These are phyloP conservation scores for Mycosarcoma maydis DNA, from an alignment of 1,284 basidiomycete genomes.

Conservation along the genomic window DNA sequence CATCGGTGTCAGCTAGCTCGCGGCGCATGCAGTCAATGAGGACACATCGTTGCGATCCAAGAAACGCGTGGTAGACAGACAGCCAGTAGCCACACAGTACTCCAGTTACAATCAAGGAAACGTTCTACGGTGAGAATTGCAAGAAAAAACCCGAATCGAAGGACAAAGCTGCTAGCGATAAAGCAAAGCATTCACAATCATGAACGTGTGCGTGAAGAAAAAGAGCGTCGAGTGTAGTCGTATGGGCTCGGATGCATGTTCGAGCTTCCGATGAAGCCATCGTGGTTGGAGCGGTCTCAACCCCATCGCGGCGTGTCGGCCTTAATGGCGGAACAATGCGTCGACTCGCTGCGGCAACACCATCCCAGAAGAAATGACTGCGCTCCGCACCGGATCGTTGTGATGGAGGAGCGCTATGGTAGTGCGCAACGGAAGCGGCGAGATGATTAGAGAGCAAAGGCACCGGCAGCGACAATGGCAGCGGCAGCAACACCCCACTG, in stretches of 20 bases:
- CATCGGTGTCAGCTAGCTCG: too few species aligned
- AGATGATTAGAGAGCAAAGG: conserved; percentile 54
- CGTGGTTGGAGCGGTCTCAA: not conserved
- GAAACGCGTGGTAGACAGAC: too few species aligned
- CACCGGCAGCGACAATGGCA: conserved; percentile 59
- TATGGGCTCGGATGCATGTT: not conserved
- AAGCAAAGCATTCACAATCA: not conserved
- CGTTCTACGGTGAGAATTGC: conserved; percentile 16
- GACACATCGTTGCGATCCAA: too few species aligned
- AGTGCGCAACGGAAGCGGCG: not conserved
- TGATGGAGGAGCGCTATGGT: conserved; percentile 18
- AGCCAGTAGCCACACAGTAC: too few species aligned
- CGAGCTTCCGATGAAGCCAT: not conserved
- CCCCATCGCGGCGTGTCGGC: not conserved
- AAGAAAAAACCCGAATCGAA: not conserved
- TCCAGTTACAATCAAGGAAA: too few species aligned
- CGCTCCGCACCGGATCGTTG: too few species aligned
- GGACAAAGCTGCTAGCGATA: not conserved
- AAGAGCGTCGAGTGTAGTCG: conserved; percentile 1
- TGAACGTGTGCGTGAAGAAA: not conserved
- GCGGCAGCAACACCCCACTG: conserved; percentile 48
- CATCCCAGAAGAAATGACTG: too few species aligned
- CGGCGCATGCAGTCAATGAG: too few species aligned
- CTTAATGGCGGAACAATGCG: too few species aligned
- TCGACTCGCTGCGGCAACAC: too few species aligned